A percentile compares a stretch with the other conserved stretches of the same genome.
These are phyloP conservation scores for Nematocida parisii DNA, from an alignment of 371 early-diverging fungal genomes.

Conservation along the genomic window DNA sequence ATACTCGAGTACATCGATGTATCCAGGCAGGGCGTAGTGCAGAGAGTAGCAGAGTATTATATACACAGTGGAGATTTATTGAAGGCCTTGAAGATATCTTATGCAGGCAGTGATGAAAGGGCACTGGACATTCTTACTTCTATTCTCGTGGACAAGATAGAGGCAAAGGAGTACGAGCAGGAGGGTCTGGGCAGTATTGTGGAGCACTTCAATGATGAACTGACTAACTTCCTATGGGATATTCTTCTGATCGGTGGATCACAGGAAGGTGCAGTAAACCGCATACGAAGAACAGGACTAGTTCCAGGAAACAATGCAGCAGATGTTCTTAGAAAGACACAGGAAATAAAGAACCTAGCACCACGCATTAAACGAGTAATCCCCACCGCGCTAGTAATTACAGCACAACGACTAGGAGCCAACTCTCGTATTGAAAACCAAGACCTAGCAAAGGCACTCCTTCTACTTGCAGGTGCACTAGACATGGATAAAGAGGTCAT, in stretches of 20 bases:
- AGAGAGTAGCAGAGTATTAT: conserved; percentile 43
- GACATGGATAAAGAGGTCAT: conserved; percentile 29
- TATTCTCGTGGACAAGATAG: conserved; percentile 39
- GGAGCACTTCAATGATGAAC: conserved; percentile 13
- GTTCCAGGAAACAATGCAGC: conserved; percentile 7
- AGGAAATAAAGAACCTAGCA: conserved; percentile 10
- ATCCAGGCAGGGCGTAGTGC: background rate
- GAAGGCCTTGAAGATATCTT: conserved; percentile 54
- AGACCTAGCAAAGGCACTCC: conserved; percentile 37
- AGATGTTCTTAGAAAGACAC: conserved; percentile 17
- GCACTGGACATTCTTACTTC: conserved; percentile 23
- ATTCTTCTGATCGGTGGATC: conserved; percentile 22
- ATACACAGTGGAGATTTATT: conserved; percentile 33
- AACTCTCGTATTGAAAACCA: background rate
- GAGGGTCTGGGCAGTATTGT: background rate
- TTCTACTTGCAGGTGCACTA: conserved; percentile 44
- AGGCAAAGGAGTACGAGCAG: conserved; percentile 33
- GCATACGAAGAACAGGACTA: conserved; percentile 35
- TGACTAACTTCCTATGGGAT: conserved; percentile 38
- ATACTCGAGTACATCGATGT: conserved; percentile 29
- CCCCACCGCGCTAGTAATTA: conserved; percentile 10
- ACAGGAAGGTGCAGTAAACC: background rate
- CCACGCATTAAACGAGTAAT: conserved; percentile 18
- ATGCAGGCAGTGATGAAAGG: conserved; percentile 4
- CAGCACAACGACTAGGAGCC: conserved; percentile 25